Conservation (phyloP, 345 rosid genomes). For the Gossypium longicalyx region DNA sequence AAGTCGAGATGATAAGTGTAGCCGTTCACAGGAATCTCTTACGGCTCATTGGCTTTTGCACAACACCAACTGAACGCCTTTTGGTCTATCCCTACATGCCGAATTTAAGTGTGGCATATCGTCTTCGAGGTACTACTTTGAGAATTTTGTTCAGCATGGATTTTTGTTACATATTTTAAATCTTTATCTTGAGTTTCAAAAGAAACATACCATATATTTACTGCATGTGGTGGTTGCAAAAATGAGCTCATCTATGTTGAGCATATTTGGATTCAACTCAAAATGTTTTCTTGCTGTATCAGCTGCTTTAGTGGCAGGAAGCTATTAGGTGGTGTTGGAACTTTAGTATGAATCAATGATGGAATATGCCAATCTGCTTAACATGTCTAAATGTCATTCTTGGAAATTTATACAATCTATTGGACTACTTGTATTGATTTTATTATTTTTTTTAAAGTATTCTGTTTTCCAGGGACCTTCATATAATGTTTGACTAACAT, state of each 20-base stretch:
- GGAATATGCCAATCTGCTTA: neutral
- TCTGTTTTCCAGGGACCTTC: neutral
- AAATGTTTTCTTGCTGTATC: neutral
- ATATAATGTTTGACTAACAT: neutral
- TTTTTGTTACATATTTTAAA: neutral
- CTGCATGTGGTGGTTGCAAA: neutral
- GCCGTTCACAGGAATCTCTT: conserved; percentile 91
- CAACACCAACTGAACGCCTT: conserved; percentile 88
- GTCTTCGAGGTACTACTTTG: conserved; percentile 65
- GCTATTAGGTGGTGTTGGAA: too few relatives aligned
- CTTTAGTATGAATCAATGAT: too few relatives aligned
- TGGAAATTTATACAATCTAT: neutral
- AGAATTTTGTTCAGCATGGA: neutral
- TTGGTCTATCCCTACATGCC: conserved; percentile 92
- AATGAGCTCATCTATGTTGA: neutral
- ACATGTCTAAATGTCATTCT: neutral
- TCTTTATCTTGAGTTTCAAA: neutral
- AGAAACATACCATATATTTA: neutral
- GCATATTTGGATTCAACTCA: neutral
- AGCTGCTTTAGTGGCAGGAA: neutral
- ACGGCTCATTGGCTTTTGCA: conserved; percentile 88
- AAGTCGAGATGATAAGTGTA: conserved; percentile 96
- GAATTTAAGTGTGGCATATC: conserved; percentile 85
- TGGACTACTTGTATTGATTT: neutral
- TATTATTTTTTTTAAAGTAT: neutral